Conservation (phyloP, 108 stramenopile genomes). For the Pinguiococcus pyrenoidosus region DNA sequence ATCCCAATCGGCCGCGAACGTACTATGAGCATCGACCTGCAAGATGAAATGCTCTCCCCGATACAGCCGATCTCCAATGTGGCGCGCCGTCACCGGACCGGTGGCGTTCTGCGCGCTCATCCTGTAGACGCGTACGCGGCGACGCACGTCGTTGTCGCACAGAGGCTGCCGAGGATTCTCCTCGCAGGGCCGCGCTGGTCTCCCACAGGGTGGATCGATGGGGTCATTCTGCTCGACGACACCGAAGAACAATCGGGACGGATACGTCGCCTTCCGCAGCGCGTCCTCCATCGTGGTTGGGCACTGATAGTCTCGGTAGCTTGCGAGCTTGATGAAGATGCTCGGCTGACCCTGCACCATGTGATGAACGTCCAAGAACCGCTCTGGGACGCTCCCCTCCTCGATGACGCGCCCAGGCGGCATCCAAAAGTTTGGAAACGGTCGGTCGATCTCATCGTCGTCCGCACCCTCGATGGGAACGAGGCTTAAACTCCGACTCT, state of each 20-base stretch:
- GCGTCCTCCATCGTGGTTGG: conserved; percentile 11
- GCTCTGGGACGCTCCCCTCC: too few species aligned
- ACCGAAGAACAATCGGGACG: conserved; percentile 17
- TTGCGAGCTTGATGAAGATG: conserved; percentile 20
- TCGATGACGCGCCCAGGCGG: too few species aligned
- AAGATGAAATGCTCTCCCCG: conserved; percentile 58
- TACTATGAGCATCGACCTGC: conserved; percentile 54
- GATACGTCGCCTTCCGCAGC: conserved; percentile 1
- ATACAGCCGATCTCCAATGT: conserved; percentile 54
- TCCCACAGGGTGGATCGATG: conserved; percentile 2
- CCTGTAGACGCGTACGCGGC: conserved; percentile 7
- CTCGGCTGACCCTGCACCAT: conserved; percentile 5
- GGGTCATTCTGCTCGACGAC: conserved; percentile 15
- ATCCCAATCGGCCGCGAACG: conserved; percentile 34
- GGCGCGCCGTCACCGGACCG: conserved; percentile 51
- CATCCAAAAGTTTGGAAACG: too few species aligned
- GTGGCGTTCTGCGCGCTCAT: conserved; percentile 11
- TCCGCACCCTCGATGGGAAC: too few species aligned
- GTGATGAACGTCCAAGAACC: too few species aligned
- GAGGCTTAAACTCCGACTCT: too few species aligned
- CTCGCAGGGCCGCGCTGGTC: not conserved
- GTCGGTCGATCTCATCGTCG: too few species aligned
- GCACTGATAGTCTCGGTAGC: conserved; percentile 21
- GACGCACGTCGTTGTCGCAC: conserved; percentile 12
- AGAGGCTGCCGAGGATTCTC: conserved; percentile 8